phyloP scores from a whole-genome alignment of 2,329 filamentous ascomycete genomes.

The Trichoderma breve region DNA sequence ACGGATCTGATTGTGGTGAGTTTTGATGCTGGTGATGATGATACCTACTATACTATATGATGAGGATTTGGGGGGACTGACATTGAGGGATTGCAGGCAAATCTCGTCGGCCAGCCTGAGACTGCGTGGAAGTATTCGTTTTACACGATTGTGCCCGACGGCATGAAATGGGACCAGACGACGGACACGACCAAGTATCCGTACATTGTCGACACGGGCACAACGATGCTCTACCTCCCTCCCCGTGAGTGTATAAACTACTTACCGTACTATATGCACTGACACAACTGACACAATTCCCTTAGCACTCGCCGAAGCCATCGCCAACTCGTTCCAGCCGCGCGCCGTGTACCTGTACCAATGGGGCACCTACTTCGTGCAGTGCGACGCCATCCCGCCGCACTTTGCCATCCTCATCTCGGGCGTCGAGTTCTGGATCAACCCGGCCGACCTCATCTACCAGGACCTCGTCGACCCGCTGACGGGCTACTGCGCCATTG shows the following conservation, averaged over 20 bases:
- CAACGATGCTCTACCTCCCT: slow-evolving; percentile 51
- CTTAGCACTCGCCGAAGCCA: slow-evolving; percentile 46
- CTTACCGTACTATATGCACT: not conserved
- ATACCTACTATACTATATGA: no score
- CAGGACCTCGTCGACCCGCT: slow-evolving; percentile 42
- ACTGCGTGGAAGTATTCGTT: slow-evolving; percentile 49
- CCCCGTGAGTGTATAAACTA: slow-evolving; percentile 37
- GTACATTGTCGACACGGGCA: slow-evolving; percentile 53
- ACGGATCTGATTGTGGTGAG: slow-evolving; percentile 48
- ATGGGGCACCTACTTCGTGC: slow-evolving; percentile 49
- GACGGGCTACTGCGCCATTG: slow-evolving; percentile 49
- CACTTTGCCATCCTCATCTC: slow-evolving; percentile 46
- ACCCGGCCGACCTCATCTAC: slow-evolving; percentile 48
- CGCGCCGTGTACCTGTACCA: slow-evolving; percentile 46
- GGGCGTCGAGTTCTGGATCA: slow-evolving; percentile 45
- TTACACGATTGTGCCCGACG: slow-evolving; percentile 53
- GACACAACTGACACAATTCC: not conserved
- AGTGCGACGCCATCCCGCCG: slow-evolving; percentile 48
- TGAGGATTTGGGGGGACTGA: not conserved
- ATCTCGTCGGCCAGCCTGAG: slow-evolving; percentile 38
- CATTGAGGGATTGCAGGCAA: slow-evolving; percentile 36
- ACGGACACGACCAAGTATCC: slow-evolving; percentile 44
- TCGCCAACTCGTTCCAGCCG: slow-evolving; percentile 48
- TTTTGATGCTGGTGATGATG: slow-evolving; percentile 3
- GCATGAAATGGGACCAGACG: slow-evolving; percentile 44